A percentile compares a stretch with the other conserved stretches of the same genome.
phyloP scores from a whole-genome alignment of 176 grass and related monocot species.

The Ensete ventricosum region DNA sequence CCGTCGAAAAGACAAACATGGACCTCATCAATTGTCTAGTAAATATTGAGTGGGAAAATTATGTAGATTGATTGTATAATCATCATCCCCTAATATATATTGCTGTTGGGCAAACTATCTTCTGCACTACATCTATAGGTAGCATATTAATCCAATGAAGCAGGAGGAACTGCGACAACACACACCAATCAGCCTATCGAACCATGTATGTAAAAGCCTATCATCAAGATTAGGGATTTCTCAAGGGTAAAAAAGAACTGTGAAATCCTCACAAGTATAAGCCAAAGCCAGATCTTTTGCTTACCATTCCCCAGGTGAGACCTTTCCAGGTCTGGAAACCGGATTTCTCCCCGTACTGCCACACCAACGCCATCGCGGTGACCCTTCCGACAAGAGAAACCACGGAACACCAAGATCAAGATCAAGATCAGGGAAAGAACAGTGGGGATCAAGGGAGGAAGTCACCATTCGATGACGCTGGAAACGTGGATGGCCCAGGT shows the following conservation, averaged over 20 bases:
- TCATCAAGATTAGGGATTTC: background rate
- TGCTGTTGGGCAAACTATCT: background rate
- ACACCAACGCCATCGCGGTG: constrained; percentile 77
- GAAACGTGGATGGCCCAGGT: constrained; percentile 92
- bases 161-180: background rate
- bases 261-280: background rate
- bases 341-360: constrained; percentile 79
- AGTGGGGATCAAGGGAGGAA: background rate
- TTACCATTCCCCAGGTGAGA: constrained; percentile 93
- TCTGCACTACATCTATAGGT: background rate
- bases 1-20: too few relatives aligned
- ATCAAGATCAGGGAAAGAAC: background rate
- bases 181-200: background rate
- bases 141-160: background rate
- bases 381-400: constrained; percentile 41
- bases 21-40: too few relatives aligned
- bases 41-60: too few relatives aligned
- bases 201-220: background rate
- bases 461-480: constrained; percentile 82
- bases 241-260: background rate
- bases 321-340: constrained; percentile 71
- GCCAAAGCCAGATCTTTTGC: constrained; percentile 8
- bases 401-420: background rate
- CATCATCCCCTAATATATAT: background rate
- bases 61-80: too few relatives aligned